Evolutionary conservation across 805 yeast species (phyloP).

Genomic region (Clavispora asparagi): DNA sequence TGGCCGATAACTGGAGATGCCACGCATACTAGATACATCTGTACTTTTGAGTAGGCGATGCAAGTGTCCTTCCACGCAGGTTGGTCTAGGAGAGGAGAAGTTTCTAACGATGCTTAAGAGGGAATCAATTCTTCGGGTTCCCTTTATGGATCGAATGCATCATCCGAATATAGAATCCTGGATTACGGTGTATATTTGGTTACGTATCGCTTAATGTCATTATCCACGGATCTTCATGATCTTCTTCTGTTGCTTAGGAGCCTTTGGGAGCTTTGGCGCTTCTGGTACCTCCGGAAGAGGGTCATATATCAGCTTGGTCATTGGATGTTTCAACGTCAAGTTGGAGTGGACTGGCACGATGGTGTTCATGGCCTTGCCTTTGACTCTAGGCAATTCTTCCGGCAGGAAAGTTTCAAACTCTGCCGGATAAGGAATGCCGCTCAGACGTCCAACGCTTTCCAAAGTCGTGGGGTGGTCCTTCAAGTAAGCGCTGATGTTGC

Average conservation of each 20-base stretch:
- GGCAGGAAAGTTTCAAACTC: conserved; percentile 53
- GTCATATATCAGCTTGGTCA: conserved; percentile 65
- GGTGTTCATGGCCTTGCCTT: conserved; percentile 79
- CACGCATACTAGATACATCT: too few species aligned
- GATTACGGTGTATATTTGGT: neutral
- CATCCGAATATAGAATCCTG: too few species aligned
- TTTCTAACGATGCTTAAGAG: too few species aligned
- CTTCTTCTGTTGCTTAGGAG: conserved; percentile 44
- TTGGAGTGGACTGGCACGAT: conserved; percentile 86
- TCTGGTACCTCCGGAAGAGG: conserved; percentile 38
- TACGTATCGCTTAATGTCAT: neutral
- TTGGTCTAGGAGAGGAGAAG: too few species aligned
- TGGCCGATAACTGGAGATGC: too few species aligned
- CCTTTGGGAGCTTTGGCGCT: conserved; percentile 35
- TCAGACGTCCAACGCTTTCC: conserved; percentile 41
- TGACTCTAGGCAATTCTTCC: conserved; percentile 66
- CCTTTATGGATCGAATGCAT: too few species aligned
- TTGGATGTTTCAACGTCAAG: conserved; percentile 77
- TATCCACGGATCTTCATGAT: conserved; percentile 57
- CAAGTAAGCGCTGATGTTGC: conserved; percentile 56
- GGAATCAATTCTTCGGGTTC: too few species aligned
- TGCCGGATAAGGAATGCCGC: conserved; percentile 60
- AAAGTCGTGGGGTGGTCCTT: conserved; percentile 65
- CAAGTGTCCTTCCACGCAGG: too few species aligned
- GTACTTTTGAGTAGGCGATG: too few species aligned